Conservation (phyloP, 176 grass and related monocot genomes). For the Oryza meyeriana region DNA sequence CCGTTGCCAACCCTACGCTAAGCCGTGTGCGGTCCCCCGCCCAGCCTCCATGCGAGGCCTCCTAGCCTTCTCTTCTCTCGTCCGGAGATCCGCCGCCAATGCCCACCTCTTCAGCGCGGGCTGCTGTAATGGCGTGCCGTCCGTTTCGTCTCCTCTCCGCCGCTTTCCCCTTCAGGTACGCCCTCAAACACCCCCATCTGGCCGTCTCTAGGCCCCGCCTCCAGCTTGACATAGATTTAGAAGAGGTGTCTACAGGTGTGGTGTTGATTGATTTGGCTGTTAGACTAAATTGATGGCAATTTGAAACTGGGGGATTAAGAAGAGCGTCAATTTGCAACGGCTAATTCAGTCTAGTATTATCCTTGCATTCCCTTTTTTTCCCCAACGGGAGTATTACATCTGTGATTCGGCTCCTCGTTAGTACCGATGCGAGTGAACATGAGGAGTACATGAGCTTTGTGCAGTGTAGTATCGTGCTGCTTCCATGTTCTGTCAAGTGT, state of each 20-base stretch:
- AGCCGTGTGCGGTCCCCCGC: no score
- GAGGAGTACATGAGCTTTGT: not conserved
- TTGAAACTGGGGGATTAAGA: no score
- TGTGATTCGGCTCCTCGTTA: not conserved
- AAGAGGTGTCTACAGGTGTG: not conserved
- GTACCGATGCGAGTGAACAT: not conserved
- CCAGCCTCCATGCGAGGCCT: slow-evolving; percentile 48
- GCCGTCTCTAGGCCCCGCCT: not conserved
- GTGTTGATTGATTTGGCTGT: not conserved
- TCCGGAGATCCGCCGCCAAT: slow-evolving; percentile 25
- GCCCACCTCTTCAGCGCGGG: not conserved
- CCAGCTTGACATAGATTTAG: not conserved
- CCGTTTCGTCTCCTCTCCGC: not conserved
- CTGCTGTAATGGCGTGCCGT: not conserved
- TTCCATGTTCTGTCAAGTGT: not conserved
- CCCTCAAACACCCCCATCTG: not conserved
- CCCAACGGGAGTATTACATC: not conserved
- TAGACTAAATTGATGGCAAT: not conserved
- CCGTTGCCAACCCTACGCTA: no score
- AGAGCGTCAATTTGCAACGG: no score
- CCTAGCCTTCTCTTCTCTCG: slow-evolving; percentile 28
- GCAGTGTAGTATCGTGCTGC: not conserved
- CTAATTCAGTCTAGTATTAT: no score
- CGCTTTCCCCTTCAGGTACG: slow-evolving; percentile 15
- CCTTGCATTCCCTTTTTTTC: no score